A percentile compares a stretch with the other conserved stretches of the same genome.
phyloP scores from a whole-genome alignment of 176 grass and related monocot species.

The Aegilops longissima region DNA sequence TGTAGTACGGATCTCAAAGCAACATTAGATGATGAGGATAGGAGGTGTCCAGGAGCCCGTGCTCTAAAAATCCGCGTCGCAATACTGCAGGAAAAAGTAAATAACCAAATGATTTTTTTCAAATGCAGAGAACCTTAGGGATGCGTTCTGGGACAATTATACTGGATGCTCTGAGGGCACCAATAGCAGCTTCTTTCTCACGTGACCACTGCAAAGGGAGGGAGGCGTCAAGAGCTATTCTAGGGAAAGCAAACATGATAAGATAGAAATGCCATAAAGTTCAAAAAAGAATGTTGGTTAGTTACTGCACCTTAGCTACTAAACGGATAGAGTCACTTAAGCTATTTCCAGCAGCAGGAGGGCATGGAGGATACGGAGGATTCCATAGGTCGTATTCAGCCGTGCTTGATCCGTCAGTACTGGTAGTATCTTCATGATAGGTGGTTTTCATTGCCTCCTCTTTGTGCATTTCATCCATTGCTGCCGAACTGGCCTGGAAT shows the following conservation, averaged over 20 bases:
- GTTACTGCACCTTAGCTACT: background rate
- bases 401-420: background rate
- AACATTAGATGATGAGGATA: too few relatives aligned
- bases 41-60: too few relatives aligned
- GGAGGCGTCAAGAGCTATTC: background rate
- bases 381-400: background rate
- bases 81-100: background rate
- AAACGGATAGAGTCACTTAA: background rate
- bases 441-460: background rate
- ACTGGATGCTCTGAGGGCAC: background rate
- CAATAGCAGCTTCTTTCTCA: constrained; percentile 1
- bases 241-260: background rate
- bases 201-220: background rate
- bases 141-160: constrained; percentile 11
- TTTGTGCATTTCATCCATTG: background rate
- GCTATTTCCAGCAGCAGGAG: background rate
- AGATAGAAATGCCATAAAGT: background rate
- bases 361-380: constrained; percentile 4
- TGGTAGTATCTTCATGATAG: background rate
- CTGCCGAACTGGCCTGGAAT: background rate
- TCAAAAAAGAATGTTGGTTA: background rate
- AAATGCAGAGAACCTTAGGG: constrained; percentile 8
- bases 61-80: too few relatives aligned
- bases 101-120: background rate
- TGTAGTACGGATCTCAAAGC: too few relatives aligned